These are phyloP conservation scores for Globisporangium yorkense DNA, from an alignment of 352 stramenopile genomes.

Conservation along the genomic window DNA sequence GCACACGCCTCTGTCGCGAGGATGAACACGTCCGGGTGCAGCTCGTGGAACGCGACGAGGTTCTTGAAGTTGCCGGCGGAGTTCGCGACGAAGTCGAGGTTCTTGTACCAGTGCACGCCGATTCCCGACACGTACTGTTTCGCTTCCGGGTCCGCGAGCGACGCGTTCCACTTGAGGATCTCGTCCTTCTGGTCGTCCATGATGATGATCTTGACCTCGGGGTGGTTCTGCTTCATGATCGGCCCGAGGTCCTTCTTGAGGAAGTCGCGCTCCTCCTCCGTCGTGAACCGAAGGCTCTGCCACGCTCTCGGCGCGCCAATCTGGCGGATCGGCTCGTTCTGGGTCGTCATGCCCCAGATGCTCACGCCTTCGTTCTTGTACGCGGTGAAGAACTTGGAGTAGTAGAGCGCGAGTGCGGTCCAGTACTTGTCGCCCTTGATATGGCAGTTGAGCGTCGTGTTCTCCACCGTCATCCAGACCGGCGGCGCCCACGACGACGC, in stretches of 20 bases:
- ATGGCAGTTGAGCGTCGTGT: constrained; percentile 44
- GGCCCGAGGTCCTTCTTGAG: constrained; percentile 77
- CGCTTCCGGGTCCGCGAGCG: constrained; percentile 39
- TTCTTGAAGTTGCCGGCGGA: constrained; percentile 39
- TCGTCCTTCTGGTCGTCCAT: constrained; percentile 79
- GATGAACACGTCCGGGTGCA: constrained; percentile 69
- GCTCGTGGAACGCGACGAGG: constrained; percentile 41
- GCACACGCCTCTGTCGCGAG: constrained; percentile 76
- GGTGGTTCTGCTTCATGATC: constrained; percentile 50
- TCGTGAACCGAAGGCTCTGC: constrained; percentile 46
- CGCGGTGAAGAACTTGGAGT: constrained; percentile 79
- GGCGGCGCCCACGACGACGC: constrained; percentile 80
- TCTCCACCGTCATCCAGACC: constrained; percentile 82
- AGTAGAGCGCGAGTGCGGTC: constrained; percentile 77
- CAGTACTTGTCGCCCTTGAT: constrained; percentile 60
- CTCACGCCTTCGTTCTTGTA: constrained; percentile 69
- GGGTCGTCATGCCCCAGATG: constrained; percentile 77
- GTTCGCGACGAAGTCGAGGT: constrained; percentile 43
- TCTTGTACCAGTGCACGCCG: constrained; percentile 86
- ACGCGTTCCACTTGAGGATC: constrained; percentile 33
- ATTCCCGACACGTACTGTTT: constrained; percentile 72
- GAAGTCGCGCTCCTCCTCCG: constrained; percentile 45
- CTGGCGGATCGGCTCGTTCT: constrained; percentile 76
- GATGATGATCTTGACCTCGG: constrained; percentile 76
- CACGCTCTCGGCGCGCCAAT: constrained; percentile 28